Evolutionary conservation across 1,139 yeast species (phyloP), one percentile per base, ranked within the genome.

Genomic region (Hyphopichia khmerensis): DNA sequence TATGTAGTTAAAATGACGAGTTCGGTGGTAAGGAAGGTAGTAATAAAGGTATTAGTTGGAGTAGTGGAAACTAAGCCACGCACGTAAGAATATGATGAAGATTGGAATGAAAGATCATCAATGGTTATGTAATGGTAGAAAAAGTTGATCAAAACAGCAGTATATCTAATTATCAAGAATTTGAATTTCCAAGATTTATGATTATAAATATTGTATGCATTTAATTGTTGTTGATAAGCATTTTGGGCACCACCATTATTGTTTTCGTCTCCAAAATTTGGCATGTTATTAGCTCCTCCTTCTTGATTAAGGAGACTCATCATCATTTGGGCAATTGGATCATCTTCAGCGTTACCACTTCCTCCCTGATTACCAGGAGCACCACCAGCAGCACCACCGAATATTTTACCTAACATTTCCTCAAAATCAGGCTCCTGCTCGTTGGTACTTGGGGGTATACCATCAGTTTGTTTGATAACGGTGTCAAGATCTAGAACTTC

Each of bases 271-370:
- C 34, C 34, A 17, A 32, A 32, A 32, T 32, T 17, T 17, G 34
- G 34, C 16, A 32, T 10, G 8, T 13, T 13, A 9, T 6, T 26
- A 32, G 29, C 33, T 13, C 32, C 39, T 19, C 46, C 50, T 40
- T 43, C 52, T 35, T 42, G 48, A 32, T 47, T 50, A 61, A 39
- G 52, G 55, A 43, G 53, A 48, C 48, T 55, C 52, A 46, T 60
- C 73, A 69, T 67, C 64, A 69, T 64, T 32, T 59, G 59, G 3
- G 67, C 49, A 35, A 70, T 56, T 9, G 68, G 68, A 40, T 64
- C 67, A 10, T 44, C 46, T 24, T 40, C 43, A 15, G 38, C 33
- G 8, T 32, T 17, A 8, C 34, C 34, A 4, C 23, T n/a, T 7
- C 21, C 42, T n/a, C 41, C 51, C 17, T 38, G 48, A n/a, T 42